phyloP scores from a whole-genome alignment of 2,329 filamentous ascomycete genomes.

The Cladophialophora immunda region DNA sequence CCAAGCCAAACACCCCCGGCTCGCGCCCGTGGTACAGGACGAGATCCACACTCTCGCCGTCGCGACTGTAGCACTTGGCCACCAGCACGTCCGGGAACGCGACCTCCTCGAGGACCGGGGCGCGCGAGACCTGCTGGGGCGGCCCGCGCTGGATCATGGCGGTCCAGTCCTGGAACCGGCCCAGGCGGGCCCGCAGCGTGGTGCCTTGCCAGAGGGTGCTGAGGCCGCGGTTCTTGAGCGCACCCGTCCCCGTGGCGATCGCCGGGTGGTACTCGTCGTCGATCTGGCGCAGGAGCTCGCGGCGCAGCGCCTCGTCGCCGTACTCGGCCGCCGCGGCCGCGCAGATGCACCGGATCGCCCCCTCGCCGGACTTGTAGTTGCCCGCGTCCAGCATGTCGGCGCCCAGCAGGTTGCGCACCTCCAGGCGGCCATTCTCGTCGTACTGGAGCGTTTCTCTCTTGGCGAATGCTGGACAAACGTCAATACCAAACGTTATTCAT shows the following conservation, averaged over 20 bases:
- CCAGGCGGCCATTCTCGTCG: conserved; percentile 26
- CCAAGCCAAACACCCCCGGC: conserved; percentile 17
- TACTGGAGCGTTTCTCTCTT: conserved; percentile 30
- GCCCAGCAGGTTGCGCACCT: conserved; percentile 31
- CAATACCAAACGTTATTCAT: background rate
- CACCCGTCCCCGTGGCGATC: conserved; percentile 23
- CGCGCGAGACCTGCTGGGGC: conserved; percentile 11
- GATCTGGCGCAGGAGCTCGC: conserved; percentile 27
- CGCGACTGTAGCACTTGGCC: conserved; percentile 26
- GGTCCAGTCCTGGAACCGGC: conserved; percentile 30
- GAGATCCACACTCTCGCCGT: conserved; percentile 28
- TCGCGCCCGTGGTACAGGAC: conserved; percentile 27
- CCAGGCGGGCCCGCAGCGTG: conserved; percentile 17
- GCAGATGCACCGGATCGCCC: conserved; percentile 24
- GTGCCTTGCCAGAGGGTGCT: conserved; percentile 24
- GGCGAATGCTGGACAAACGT: conserved; percentile 20
- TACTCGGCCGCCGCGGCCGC: conserved; percentile 32
- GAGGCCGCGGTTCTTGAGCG: conserved; percentile 30
- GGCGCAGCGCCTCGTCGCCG: conserved; percentile 29
- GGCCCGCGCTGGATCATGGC: conserved; percentile 27
- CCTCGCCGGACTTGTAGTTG: conserved; percentile 34
- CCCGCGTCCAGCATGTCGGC: conserved; percentile 38
- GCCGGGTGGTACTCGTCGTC: conserved; percentile 35
- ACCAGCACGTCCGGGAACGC: conserved; percentile 33
- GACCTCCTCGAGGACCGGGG: conserved; percentile 26